phyloP scores from a whole-genome alignment of 177 flowering plant species.

The Vitis hybrid region DNA sequence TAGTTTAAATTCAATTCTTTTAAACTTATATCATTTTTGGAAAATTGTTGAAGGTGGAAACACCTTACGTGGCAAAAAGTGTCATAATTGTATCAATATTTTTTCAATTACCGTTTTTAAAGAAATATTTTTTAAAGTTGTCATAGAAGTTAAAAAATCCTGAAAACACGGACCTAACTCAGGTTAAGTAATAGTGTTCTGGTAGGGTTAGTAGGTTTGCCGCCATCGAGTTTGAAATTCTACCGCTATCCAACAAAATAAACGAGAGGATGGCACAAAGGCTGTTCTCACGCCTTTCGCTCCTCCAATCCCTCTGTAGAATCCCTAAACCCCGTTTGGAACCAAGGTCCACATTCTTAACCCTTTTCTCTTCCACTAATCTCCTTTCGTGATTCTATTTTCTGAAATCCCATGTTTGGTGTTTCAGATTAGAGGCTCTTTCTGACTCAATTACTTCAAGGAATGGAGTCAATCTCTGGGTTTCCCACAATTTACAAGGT shows the following conservation, averaged over 20 bases:
- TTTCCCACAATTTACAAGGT: constrained; percentile 25
- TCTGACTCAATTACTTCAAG: constrained; percentile 14
- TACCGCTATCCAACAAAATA: too few relatives aligned
- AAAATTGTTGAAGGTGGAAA: too few relatives aligned
- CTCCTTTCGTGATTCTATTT: neutral
- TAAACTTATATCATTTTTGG: fast-evolving
- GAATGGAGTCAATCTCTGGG: constrained; percentile 6
- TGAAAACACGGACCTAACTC: neutral
- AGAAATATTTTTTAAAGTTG: too few relatives aligned
- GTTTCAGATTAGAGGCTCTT: constrained; percentile 17
- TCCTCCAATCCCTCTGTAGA: constrained; percentile 11
- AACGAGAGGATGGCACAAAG: constrained; percentile 17
- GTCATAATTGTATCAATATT: too few relatives aligned
- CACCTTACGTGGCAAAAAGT: constrained; percentile 1
- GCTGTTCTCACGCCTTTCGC: constrained; percentile 26
- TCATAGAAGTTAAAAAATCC: too few relatives aligned
- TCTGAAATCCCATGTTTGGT: neutral
- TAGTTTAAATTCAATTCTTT: too few relatives aligned
- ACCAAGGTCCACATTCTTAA: neutral
- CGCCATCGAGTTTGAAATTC: too few relatives aligned
- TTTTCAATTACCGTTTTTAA: too few relatives aligned
- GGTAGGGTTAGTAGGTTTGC: too few relatives aligned
- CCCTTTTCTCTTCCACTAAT: neutral
- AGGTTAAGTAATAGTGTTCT: too few relatives aligned
- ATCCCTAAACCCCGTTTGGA: constrained; percentile 1